Percentiles rank a stretch among this genome's conserved stretches.
Conservation (phyloP, 1,284 basidiomycete species). For the Vanrija sp. region DNA sequence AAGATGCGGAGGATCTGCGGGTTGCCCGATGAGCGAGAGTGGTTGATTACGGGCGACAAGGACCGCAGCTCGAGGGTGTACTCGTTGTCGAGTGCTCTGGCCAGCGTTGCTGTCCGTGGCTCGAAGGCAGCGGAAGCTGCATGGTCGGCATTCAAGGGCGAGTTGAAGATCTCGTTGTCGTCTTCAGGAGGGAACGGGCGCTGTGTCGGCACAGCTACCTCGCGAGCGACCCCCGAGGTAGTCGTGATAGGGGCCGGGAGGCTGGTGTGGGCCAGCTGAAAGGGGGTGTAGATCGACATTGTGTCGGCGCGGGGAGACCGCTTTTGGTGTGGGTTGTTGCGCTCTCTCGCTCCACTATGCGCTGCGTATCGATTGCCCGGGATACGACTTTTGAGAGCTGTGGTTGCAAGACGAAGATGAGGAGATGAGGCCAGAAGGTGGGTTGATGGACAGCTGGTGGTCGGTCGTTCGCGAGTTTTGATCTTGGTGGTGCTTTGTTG, state of each 20-base stretch:
- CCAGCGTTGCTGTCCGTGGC: conserved; percentile 62
- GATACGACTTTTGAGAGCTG: no score
- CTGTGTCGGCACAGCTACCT: conserved; percentile 43
- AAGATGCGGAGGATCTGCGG: conserved; percentile 66
- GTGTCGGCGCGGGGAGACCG: not conserved
- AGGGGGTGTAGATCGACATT: conserved; percentile 30
- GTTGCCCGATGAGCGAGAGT: conserved; percentile 27
- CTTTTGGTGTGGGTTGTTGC: not conserved
- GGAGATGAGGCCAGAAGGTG: not conserved
- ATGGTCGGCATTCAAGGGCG: conserved; percentile 66
- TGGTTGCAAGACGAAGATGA: not conserved
- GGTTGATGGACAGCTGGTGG: no score
- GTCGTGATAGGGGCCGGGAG: conserved; percentile 31
- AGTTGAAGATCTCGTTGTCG: conserved; percentile 46
- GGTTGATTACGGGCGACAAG: conserved; percentile 51
- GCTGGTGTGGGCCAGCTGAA: conserved; percentile 39
- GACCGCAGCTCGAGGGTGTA: conserved; percentile 72
- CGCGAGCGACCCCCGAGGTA: conserved; percentile 25
- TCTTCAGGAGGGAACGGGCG: conserved; percentile 50
- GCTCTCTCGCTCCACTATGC: no score
- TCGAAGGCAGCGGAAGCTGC: conserved; percentile 64
- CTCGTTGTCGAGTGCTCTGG: conserved; percentile 70
- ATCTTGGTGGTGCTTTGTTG: no score
- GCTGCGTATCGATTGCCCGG: no score
- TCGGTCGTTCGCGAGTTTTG: no score